A percentile compares a stretch with the other conserved stretches of the same genome.
Conservation (phyloP, 257 asterid species). For the Lycium barbarum region DNA sequence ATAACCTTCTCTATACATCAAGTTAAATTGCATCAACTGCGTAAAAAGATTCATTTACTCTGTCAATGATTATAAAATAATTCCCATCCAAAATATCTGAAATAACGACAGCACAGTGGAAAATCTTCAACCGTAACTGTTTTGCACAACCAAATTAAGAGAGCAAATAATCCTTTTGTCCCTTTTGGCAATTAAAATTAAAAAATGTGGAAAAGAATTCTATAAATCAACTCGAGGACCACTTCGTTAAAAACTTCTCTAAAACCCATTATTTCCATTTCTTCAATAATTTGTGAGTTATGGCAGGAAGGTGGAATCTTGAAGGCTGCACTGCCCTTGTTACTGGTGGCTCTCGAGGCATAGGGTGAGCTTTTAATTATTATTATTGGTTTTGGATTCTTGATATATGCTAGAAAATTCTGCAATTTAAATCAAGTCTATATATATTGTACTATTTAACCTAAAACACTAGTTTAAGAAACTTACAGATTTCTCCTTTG, state of each 20-base stretch:
- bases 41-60: too few relatives aligned
- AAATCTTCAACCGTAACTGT: too few relatives aligned
- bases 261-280: background rate
- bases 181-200: background rate
- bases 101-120: too few relatives aligned
- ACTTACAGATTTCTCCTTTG: too few relatives aligned
- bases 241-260: background rate
- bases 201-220: background rate
- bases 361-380: slow-evolving; percentile 34
- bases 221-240: background rate
- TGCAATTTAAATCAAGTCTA: background rate
- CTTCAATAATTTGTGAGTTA: background rate
- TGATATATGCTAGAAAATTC: background rate
- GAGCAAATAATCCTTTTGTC: background rate
- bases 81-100: too few relatives aligned
- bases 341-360: slow-evolving; percentile 54
- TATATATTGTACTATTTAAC: background rate
- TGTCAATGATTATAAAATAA: too few relatives aligned
- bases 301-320: slow-evolving; percentile 54
- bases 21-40: too few relatives aligned
- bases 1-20: too few relatives aligned
- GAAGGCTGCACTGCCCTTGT: slow-evolving; percentile 50
- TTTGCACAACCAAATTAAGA: too few relatives aligned
- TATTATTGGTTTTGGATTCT: background rate
- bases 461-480: too few relatives aligned